Evolutionary conservation across 345 rosid genomes (phyloP).

Genomic region (Salix arbutifolia): DNA sequence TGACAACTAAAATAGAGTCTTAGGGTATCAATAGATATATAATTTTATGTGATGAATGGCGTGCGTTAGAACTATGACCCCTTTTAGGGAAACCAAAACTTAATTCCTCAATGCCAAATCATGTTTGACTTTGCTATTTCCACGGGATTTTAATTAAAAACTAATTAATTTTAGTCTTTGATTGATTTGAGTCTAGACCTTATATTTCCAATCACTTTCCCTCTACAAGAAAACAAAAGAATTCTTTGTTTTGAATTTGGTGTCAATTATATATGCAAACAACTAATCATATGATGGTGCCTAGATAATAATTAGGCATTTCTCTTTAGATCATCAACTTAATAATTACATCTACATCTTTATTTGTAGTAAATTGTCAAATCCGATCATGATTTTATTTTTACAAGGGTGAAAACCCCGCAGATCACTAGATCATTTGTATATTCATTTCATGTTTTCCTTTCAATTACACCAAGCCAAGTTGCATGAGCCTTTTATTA

Average conservation of each 20-base stretch:
- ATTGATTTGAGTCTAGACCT: background rate
- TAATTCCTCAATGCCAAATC: background rate
- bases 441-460: too few relatives aligned
- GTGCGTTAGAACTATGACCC: slow-evolving; percentile 23
- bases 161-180: background rate
- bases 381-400: too few relatives aligned
- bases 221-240: background rate
- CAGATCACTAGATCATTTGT: background rate
- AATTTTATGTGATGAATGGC: background rate
- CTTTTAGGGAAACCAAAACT: slow-evolving; percentile 23
- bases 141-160: background rate
- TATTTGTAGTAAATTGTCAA: too few relatives aligned
- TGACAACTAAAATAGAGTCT: background rate
- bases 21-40: background rate
- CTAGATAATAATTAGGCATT: background rate
- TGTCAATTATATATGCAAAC: background rate
- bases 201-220: background rate
- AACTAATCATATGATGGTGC: background rate
- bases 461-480: too few relatives aligned
- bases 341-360: too few relatives aligned
- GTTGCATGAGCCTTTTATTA: too few relatives aligned
- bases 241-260: background rate
- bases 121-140: slow-evolving; percentile 1
- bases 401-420: background rate
- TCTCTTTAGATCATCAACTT: too few relatives aligned